phyloP scores from a whole-genome alignment of 2,329 filamentous ascomycete species.

The Parastagonospora nodorum region DNA sequence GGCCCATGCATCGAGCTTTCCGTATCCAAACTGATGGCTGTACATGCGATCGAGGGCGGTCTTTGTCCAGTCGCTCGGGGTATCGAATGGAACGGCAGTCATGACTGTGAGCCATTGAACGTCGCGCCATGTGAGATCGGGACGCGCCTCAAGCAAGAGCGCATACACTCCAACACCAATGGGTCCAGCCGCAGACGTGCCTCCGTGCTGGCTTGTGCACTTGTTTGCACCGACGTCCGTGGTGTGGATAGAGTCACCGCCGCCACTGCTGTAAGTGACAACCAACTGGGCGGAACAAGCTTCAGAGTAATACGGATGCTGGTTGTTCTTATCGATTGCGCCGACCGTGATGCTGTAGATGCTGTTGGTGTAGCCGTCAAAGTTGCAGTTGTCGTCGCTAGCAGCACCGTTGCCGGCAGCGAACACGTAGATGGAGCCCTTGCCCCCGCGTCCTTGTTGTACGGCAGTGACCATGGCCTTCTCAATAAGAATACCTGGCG shows the following conservation, averaged over 20 bases:
- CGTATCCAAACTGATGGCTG: conserved; percentile 94
- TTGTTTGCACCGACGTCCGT: conserved; percentile 86
- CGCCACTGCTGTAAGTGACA: conserved; percentile 94
- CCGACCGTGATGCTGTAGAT: conserved; percentile 99
- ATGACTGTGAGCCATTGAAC: conserved; percentile 88
- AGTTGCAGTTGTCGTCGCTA: conserved; percentile 95
- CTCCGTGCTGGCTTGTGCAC: conserved; percentile 84
- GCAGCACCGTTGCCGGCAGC: conserved; percentile 92
- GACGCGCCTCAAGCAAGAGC: conserved; percentile 80
- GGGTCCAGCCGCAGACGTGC: conserved; percentile 93
- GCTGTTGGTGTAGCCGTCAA: conserved; percentile 98
- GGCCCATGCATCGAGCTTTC: conserved; percentile 87
- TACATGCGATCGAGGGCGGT: conserved; percentile 83
- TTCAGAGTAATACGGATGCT: conserved; percentile 96
- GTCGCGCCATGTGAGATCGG: conserved; percentile 90
- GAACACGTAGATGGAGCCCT: conserved; percentile 94
- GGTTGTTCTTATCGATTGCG: conserved; percentile 82
- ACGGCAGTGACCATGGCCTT: conserved; percentile 90
- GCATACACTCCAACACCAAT: conserved; percentile 92
- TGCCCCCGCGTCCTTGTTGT: conserved; percentile 81
- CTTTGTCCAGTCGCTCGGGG: conserved; percentile 79
- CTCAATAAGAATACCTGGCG: conserved; percentile 84
- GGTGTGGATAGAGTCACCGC: conserved; percentile 88
- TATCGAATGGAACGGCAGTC: conserved; percentile 80
- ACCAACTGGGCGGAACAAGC: conserved; percentile 94